phyloP scores from a whole-genome alignment of 306 rosid species.

The Cucurbita maxima region DNA sequence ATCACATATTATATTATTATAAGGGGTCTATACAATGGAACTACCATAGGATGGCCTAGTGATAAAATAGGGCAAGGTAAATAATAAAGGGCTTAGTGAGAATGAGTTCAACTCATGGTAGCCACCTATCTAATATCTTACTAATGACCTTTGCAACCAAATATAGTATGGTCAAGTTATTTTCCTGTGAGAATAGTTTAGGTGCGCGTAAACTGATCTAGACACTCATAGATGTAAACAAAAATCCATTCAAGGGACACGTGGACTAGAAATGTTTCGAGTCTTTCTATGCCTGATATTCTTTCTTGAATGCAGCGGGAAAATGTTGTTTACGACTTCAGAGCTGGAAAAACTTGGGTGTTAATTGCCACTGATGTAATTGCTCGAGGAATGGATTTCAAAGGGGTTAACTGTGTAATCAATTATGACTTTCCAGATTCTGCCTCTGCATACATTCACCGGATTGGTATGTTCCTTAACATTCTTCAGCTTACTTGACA shows the following conservation, averaged over 20 bases:
- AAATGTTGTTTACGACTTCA: conserved; percentile 70
- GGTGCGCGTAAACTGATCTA: too few relatives aligned
- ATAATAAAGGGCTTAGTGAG: too few relatives aligned
- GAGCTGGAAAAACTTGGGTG: conserved; percentile 96
- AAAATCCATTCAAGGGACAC: not conserved
- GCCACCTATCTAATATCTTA: not conserved
- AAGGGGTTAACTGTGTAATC: conserved; percentile 76
- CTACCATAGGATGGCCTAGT: too few relatives aligned
- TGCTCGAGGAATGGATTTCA: conserved; percentile 98
- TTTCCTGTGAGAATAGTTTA: too few relatives aligned
- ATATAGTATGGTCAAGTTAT: not conserved
- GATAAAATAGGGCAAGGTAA: too few relatives aligned
- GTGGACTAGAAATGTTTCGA: not conserved
- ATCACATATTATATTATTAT: not conserved
- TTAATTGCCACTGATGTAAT: conserved; percentile 91
- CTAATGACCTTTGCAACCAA: not conserved
- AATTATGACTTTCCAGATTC: conserved; percentile 96
- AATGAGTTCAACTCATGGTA: too few relatives aligned
- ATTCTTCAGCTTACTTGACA: not conserved
- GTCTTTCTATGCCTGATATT: not conserved
- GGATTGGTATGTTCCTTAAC: conserved; percentile 52
- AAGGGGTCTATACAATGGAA: not conserved
- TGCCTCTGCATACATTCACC: conserved; percentile 69
- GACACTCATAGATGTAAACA: not conserved
- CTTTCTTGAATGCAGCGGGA: conserved; percentile 45